Percentiles rank a stretch among this genome's conserved stretches.
These are phyloP conservation scores for Oenanthe javanica DNA, from an alignment of 140 eudicot species.

Conservation along the genomic window DNA sequence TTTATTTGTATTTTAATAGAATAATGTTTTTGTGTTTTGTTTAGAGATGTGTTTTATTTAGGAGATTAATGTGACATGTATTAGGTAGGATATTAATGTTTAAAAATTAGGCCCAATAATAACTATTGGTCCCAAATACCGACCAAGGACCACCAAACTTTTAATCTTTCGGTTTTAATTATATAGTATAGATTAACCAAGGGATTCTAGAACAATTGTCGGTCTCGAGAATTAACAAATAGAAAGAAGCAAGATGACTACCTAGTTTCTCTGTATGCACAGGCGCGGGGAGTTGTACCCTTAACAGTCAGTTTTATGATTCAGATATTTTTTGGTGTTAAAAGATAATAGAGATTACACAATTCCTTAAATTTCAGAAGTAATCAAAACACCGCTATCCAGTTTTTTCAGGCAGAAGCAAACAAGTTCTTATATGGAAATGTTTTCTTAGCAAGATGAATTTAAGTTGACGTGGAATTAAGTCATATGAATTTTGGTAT, in stretches of 20 bases:
- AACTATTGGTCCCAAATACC: no score
- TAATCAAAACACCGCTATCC: neutral
- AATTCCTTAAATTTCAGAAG: neutral
- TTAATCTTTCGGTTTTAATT: no score
- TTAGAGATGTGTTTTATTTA: no score
- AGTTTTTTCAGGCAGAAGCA: neutral
- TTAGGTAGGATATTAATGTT: no score
- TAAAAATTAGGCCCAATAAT: no score
- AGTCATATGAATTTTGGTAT: neutral
- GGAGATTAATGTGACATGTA: no score
- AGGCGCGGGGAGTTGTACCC: neutral
- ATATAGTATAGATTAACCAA: neutral
- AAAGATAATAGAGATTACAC: neutral
- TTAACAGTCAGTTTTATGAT: neutral
- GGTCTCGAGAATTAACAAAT: neutral
- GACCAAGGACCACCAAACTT: no score
- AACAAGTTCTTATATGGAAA: neutral
- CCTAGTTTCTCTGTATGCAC: no score
- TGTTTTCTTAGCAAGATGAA: neutral
- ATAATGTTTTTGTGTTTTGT: no score
- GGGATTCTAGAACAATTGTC: neutral
- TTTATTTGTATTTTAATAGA: no score
- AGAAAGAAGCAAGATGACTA: neutral
- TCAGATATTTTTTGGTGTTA: neutral
- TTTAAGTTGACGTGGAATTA: neutral